Percentiles rank a stretch among this genome's conserved stretches.
Evolutionary conservation across 805 yeast genomes (phyloP).

Genomic region (Kodamaea hsintzibuensis): DNA sequence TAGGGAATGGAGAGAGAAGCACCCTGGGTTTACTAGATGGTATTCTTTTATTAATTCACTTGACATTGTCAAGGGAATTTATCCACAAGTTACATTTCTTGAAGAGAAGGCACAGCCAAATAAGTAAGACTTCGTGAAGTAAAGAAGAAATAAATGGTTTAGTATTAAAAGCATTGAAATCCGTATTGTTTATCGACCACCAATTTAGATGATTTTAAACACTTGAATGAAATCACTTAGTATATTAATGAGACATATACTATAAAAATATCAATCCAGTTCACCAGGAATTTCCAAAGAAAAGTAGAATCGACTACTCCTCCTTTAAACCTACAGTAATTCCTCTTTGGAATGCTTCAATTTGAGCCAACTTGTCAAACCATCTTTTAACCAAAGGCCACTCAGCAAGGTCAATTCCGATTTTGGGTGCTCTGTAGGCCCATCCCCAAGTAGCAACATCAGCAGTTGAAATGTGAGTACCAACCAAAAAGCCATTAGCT

Average conservation of each 20-base stretch:
- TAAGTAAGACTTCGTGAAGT: no score
- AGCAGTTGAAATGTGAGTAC: slow-evolving; percentile 58
- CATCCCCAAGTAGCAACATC: slow-evolving; percentile 55
- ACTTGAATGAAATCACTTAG: no score
- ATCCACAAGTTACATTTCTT: neutral
- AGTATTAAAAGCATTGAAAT: no score
- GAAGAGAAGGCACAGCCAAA: neutral
- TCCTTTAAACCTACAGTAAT: neutral
- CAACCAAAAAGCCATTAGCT: slow-evolving; percentile 48
- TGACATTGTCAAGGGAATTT: neutral
- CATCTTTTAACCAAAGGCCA: slow-evolving; percentile 45
- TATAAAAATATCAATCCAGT: no score
- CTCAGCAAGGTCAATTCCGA: slow-evolving; percentile 33
- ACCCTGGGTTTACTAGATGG: slow-evolving; percentile 72
- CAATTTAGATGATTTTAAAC: no score
- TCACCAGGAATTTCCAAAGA: no score
- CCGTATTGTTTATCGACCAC: no score
- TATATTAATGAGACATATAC: no score
- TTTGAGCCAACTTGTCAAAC: slow-evolving; percentile 32
- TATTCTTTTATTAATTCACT: slow-evolving; percentile 19
- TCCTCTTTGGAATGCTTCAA: slow-evolving; percentile 34
- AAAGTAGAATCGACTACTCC: neutral
- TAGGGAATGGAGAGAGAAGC: slow-evolving; percentile 57
- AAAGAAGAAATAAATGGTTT: no score
- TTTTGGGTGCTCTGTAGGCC: slow-evolving; percentile 24